phyloP scores from a whole-genome alignment of 192 early-diverging fungal genomes.

The Oehlia diaphana region DNA sequence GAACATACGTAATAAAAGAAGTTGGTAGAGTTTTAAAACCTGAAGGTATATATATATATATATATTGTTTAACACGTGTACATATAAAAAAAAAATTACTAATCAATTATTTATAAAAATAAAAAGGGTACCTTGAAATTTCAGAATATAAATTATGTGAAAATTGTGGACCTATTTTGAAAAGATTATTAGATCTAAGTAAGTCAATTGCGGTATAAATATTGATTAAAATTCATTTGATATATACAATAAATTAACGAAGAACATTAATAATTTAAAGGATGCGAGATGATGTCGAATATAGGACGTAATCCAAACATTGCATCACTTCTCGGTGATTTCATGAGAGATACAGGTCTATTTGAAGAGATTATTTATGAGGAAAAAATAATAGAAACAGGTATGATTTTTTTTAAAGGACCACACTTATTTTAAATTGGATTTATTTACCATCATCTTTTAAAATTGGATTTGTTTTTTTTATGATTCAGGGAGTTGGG shows the following conservation, averaged over 20 bases:
- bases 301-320: background rate
- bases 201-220: background rate
- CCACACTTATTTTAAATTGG: background rate
- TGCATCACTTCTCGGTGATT: slow-evolving; percentile 3
- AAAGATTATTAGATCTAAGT: background rate
- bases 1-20: background rate
- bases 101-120: no score
- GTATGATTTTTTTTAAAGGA: background rate
- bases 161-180: slow-evolving; percentile 4
- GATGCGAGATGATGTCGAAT: background rate
- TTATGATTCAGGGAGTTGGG: background rate
- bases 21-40: background rate
- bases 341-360: background rate
- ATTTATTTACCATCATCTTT: background rate
- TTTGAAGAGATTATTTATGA: background rate
- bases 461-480: no score
- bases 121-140: slow-evolving; percentile 30
- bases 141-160: slow-evolving; percentile 35
- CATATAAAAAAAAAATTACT: no score
- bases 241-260: no score
- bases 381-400: background rate
- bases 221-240: no score
- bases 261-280: background rate
- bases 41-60: background rate
- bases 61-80: no score